Evolutionary conservation across 495 filamentous ascomycete genomes (phyloP), one percentile per base, ranked within the genome.

Genomic region (Talaromyces stipitatus): DNA sequence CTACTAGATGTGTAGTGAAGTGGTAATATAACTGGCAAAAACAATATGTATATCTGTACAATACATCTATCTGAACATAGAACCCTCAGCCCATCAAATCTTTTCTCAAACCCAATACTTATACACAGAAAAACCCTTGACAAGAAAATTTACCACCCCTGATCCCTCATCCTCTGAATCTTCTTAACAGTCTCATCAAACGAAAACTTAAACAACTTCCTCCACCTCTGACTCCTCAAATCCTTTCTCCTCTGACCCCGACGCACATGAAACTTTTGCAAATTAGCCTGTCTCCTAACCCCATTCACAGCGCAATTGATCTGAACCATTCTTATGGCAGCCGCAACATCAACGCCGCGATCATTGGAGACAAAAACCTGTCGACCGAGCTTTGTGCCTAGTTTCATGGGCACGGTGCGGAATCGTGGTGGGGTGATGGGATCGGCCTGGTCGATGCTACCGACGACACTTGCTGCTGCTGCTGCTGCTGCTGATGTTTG

Each of bases 111-210:
- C 23, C 11, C 26, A 18, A 22, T 30, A 20, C 28, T 22, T 29
- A 20, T 30, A 53, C 16, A 30, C 11, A 54, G n/a, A n/a, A n/a
- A n/a, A n/a, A n/a, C n/a, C n/a, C n/a, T 18, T 23, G n/a, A 48
- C 23, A 55, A 36, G 9, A 29, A 27, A 45, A 54, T 26, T 58
- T 66, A 78, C 74, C 74, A 78, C 30, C 74, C 74, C 63, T 78
- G 74, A 14, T 66, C 63, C 60, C 73, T 69, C 73, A 78, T 78
- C 23, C 64, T 62, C 66, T 75, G 64, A 54, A 78, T 72, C 66
- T 69, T 71, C 41, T 58, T 54, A 47, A 76, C 72, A 52, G 74
- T 78, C 47, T 66, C 59, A 56, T 66, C 53, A 54, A 76, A 76
- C 14, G 74, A 77, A 50, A 69, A 73, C 61, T 69, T 69, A 56